A percentile compares a stretch with the other conserved stretches of the same genome.
phyloP scores from a whole-genome alignment of 1,284 basidiomycete genomes.

The Leccinum pallidistipes region DNA sequence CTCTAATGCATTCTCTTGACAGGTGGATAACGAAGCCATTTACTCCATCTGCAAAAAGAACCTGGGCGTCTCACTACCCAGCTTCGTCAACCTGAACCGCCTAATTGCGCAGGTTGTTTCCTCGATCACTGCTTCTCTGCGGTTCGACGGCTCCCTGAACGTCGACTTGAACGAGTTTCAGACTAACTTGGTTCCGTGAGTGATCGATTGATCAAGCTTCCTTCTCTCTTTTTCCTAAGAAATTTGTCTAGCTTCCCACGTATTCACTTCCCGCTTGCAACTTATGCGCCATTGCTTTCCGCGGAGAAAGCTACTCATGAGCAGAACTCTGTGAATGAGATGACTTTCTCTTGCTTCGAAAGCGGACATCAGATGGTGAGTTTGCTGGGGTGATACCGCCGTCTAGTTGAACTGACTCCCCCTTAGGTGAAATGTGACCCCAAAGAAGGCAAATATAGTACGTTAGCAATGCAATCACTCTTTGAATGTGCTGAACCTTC shows the following conservation, averaged over 20 bases:
- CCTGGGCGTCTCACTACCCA: slow-evolving; percentile 84
- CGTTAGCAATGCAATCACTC: slow-evolving; percentile 29
- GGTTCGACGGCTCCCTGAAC: slow-evolving; percentile 97
- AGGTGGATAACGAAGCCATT: slow-evolving; percentile 97
- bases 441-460: slow-evolving; percentile 96
- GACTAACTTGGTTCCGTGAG: slow-evolving; percentile 94
- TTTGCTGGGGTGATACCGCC: not conserved
- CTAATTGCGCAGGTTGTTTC: slow-evolving; percentile 98
- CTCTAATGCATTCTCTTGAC: slow-evolving; percentile 6
- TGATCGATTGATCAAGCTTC: slow-evolving; percentile 17
- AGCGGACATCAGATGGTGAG: slow-evolving; percentile 93
- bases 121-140: slow-evolving; percentile 94
- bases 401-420: slow-evolving; percentile 9
- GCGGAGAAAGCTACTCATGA: slow-evolving; percentile 90
- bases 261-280: slow-evolving; percentile 98
- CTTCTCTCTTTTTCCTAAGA: slow-evolving; percentile 3
- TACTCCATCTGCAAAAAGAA: slow-evolving; percentile 99
- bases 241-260: slow-evolving; percentile 75
- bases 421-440: slow-evolving; percentile 87
- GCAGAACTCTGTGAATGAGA: slow-evolving; percentile 96
- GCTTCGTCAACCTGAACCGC: slow-evolving; percentile 95
- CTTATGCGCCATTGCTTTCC: slow-evolving; percentile 93
- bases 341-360: slow-evolving; percentile 99
- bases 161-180: slow-evolving; percentile 99
- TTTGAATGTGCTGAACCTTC: not conserved